Evolutionary conservation across 257 asterid species (phyloP), one percentile per base, ranked within the genome.

Genomic region (Thymus mandschuricus): DNA sequence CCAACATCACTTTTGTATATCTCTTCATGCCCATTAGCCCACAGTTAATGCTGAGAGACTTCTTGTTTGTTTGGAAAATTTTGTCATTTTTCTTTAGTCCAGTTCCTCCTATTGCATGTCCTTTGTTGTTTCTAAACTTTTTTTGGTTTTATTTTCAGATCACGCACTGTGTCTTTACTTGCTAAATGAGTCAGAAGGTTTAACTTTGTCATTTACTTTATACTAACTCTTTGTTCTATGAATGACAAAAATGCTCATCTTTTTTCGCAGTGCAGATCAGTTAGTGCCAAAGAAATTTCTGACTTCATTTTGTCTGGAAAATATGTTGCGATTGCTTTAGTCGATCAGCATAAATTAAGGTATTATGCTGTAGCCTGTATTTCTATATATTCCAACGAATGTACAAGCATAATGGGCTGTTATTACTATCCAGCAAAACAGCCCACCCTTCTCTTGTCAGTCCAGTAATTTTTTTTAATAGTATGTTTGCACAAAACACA

Each of bases 311-410:
- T 83, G 81, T 86, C 98, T 50, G 95, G 96, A 77, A 90, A 87
- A 45, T 88, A 81, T 78, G 77, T 90, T 76, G 97, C 81, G 50
- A 90, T 92, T 74, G 95, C 96, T 76, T 81, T 92, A 67, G 96
- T 90, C 59, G 98, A 92, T 85, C 97, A 92, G 64, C 82, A 86
- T 72, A 87, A 85, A 71, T 69, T 92, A 74, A 88, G 98, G 98
- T 92, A 75, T 31, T 92, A 75, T 31, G 70, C 6, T 66, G 27
- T 60, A 33, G 51, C 8, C 8, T 66, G 27, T 60, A 33, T 51
- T 10, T 74, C 58, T 38, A 51, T 58, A 68, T 66, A 21, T 52
- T 64, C 9, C 6, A 43, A 43, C 34, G 49, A 43, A 52, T 69
- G 55, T 61, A 44, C 38, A 13, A 60, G 71, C 44, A 59, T 28